phyloP scores from a whole-genome alignment of 1,139 yeast genomes.

The Zygoascus hellenicus region DNA sequence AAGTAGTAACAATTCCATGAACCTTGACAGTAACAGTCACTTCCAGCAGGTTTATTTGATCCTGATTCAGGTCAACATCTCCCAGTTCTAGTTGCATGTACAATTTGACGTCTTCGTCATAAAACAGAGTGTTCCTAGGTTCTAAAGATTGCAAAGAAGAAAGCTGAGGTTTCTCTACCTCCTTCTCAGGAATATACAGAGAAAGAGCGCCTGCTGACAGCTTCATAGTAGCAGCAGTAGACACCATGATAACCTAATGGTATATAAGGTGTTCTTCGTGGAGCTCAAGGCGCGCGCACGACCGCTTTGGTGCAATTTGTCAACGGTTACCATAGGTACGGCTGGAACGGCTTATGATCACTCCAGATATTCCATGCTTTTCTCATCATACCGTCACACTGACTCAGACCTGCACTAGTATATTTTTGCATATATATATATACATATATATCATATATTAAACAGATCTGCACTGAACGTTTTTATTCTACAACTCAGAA shows the following conservation, averaged over 20 bases:
- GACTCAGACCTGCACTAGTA: no score
- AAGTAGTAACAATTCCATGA: neutral
- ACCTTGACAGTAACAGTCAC: slow-evolving; percentile 7
- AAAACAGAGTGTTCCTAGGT: slow-evolving; percentile 15
- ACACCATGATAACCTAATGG: neutral
- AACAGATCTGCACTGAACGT: no score
- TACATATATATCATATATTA: no score
- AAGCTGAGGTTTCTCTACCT: neutral
- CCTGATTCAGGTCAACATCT: neutral
- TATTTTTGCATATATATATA: no score
- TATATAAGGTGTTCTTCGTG: no score
- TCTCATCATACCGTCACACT: no score
- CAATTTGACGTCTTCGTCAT: slow-evolving; percentile 22
- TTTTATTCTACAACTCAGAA: no score
- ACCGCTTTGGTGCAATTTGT: no score
- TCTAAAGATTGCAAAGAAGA: neutral
- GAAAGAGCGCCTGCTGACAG: neutral
- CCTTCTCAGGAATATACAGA: neutral
- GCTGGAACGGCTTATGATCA: no score
- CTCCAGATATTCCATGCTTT: no score
- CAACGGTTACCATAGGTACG: no score
- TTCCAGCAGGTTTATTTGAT: slow-evolving; percentile 3
- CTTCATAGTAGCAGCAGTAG: neutral
- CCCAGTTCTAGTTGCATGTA: slow-evolving; percentile 15
- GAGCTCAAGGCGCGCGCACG: no score